Percentiles rank a stretch among this genome's conserved stretches.
phyloP scores from a whole-genome alignment of 805 yeast species.

The Yamadazyma akitaensis region DNA sequence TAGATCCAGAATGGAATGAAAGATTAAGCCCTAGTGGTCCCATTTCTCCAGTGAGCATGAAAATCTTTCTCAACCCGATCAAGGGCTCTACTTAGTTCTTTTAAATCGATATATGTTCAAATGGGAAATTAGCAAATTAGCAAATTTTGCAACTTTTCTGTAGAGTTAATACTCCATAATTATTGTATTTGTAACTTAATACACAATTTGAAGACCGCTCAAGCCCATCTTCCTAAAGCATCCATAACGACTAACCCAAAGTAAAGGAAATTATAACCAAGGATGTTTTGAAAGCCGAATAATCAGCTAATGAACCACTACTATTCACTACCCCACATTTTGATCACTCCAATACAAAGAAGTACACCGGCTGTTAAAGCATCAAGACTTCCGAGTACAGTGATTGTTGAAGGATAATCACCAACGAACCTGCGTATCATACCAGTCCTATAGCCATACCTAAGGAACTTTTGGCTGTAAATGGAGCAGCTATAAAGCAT shows the following conservation, averaged over 20 bases:
- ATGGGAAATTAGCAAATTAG: neutral
- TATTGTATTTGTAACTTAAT: neutral
- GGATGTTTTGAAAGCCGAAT: constrained; percentile 14
- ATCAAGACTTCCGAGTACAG: constrained; percentile 32
- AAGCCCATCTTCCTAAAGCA: constrained; percentile 33
- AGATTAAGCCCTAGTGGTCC: constrained; percentile 59
- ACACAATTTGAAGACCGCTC: constrained; percentile 1
- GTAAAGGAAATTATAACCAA: constrained; percentile 17
- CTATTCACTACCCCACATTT: constrained; percentile 31
- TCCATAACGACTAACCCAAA: constrained; percentile 29
- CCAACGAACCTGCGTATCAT: constrained; percentile 25
- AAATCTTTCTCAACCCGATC: neutral
- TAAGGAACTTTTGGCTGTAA: constrained; percentile 25
- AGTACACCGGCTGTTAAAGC: constrained; percentile 33
- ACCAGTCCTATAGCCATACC: constrained; percentile 33
- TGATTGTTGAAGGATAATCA: constrained; percentile 25
- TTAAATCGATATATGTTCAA: too few species aligned
- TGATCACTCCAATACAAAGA: constrained; percentile 30
- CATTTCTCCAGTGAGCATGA: constrained; percentile 41
- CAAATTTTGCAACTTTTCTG: neutral
- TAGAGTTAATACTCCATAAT: too few species aligned
- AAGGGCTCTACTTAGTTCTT: neutral
- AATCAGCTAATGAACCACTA: constrained; percentile 18
- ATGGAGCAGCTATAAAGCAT: constrained; percentile 19
- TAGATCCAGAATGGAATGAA: constrained; percentile 47